Conservation (phyloP, 73 alveolate genomes). For the Stentor coeruleus region DNA sequence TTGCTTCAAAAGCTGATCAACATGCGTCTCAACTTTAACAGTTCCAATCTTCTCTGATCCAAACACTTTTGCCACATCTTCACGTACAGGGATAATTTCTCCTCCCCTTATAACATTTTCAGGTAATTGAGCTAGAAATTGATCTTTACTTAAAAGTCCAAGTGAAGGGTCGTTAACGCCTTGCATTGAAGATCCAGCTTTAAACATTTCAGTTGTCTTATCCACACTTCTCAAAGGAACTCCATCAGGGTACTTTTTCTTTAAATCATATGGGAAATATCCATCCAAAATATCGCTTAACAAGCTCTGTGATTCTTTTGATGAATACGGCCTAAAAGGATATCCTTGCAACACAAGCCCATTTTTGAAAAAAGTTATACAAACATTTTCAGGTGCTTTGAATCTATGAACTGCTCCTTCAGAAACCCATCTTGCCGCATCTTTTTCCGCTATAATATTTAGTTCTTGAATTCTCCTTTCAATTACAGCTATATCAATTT, state of each 20-base stretch:
- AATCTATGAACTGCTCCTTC: constrained; percentile 74
- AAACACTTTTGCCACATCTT: constrained; percentile 57
- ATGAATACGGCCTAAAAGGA: constrained; percentile 79
- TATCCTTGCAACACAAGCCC: constrained; percentile 81
- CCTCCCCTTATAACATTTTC: constrained; percentile 57
- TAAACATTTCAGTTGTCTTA: constrained; percentile 29
- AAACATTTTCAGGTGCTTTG: constrained; percentile 60
- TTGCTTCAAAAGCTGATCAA: constrained; percentile 36
- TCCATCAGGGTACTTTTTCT: constrained; percentile 89
- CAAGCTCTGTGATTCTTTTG: constrained; percentile 70
- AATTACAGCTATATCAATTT: constrained; percentile 75
- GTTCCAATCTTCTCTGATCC: constrained; percentile 44
- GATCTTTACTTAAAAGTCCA: constrained; percentile 41
- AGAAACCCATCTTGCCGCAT: constrained; percentile 59
- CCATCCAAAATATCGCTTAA: constrained; percentile 88
- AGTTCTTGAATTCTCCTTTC: constrained; percentile 84
- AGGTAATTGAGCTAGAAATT: constrained; percentile 44
- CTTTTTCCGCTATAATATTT: constrained; percentile 76
- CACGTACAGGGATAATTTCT: constrained; percentile 64
- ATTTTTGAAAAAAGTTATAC: constrained; percentile 78
- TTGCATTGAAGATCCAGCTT: constrained; percentile 16
- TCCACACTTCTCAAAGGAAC: constrained; percentile 81
- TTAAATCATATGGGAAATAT: constrained; percentile 85
- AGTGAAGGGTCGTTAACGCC: constrained; percentile 22
- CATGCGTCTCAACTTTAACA: constrained; percentile 41